Evolutionary conservation across 1,284 basidiomycete species (phyloP).

Genomic region (Testicularia cyperi): DNA sequence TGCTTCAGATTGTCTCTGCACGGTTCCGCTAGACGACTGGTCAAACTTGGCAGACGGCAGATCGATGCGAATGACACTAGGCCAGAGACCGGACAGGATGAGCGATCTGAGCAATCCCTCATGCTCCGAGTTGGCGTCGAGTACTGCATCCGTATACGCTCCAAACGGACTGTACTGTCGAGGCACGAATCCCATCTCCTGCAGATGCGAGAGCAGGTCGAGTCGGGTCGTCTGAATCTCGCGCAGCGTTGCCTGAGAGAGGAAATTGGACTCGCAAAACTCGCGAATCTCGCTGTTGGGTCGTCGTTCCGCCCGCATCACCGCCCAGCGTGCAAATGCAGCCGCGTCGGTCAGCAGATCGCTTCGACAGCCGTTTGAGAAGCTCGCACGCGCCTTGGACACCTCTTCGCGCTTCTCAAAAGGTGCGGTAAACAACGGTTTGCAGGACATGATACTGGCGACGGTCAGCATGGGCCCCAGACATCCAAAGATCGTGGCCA

Average conservation of each 20-base stretch:
- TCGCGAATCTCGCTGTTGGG: slow-evolving; percentile 64
- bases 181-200: slow-evolving; percentile 72
- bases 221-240: slow-evolving; percentile 77
- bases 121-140: slow-evolving; percentile 40
- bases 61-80: slow-evolving; percentile 63
- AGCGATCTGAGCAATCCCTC: slow-evolving; percentile 43
- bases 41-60: slow-evolving; percentile 49
- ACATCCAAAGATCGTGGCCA: slow-evolving; percentile 55
- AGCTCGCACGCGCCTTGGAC: slow-evolving; percentile 62
- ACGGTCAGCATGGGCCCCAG: slow-evolving; percentile 55
- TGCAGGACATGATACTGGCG: slow-evolving; percentile 79
- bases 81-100: slow-evolving; percentile 60
- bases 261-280: slow-evolving; percentile 87
- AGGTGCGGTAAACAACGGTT: slow-evolving; percentile 79
- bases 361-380: slow-evolving; percentile 68
- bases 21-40: slow-evolving; percentile 48
- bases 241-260: slow-evolving; percentile 73
- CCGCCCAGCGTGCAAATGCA: slow-evolving; percentile 73
- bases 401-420: slow-evolving; percentile 81
- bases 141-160: slow-evolving; percentile 58
- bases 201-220: slow-evolving; percentile 75
- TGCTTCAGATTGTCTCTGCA: slow-evolving; percentile 50
- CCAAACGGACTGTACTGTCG: slow-evolving; percentile 44
- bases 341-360: slow-evolving; percentile 80
- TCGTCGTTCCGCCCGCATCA: slow-evolving; percentile 65